Percentiles rank a stretch among this genome's conserved stretches.
Evolutionary conservation across 75 land plant genomes (phyloP).

Genomic region (Ceratopteris richardii): DNA sequence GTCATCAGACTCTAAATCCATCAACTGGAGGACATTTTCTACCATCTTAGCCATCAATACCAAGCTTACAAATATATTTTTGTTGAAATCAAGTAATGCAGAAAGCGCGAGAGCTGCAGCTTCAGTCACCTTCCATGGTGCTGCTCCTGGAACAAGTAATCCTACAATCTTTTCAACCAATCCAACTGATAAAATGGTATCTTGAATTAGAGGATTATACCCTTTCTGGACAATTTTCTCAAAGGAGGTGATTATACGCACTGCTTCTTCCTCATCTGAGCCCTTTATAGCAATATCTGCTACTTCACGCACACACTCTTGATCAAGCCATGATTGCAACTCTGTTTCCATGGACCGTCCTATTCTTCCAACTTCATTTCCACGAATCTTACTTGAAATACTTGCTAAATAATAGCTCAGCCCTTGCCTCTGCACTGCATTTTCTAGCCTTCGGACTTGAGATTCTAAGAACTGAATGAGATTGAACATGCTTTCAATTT

Average conservation of each 20-base stretch:
- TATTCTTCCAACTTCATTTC: slow-evolving; percentile 32
- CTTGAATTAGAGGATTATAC: slow-evolving; percentile 43
- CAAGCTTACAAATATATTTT: slow-evolving; percentile 54
- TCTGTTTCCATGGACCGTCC: slow-evolving; percentile 45
- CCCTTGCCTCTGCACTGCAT: not conserved
- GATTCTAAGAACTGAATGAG: slow-evolving; percentile 1
- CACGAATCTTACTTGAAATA: slow-evolving; percentile 14
- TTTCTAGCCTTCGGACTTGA: not conserved
- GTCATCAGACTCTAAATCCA: not conserved
- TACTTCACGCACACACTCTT: slow-evolving; percentile 25
- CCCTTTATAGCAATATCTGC: slow-evolving; percentile 1
- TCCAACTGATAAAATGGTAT: slow-evolving; percentile 30
- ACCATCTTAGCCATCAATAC: slow-evolving; percentile 37
- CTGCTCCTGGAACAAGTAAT: slow-evolving; percentile 17
- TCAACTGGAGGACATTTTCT: slow-evolving; percentile 21
- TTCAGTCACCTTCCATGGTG: slow-evolving; percentile 25
- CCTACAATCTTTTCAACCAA: slow-evolving; percentile 24
- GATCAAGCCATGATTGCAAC: slow-evolving; percentile 56
- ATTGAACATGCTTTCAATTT: not conserved
- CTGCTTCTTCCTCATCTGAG: slow-evolving; percentile 19
- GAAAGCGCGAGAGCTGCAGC: slow-evolving; percentile 21
- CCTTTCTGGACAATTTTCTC: slow-evolving; percentile 32
- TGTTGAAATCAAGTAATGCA: slow-evolving; percentile 49
- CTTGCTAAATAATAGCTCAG: not conserved
- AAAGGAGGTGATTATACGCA: slow-evolving; percentile 11